Conservation (phyloP, 1,139 yeast genomes). For the Nakaseomyces sp. region DNA sequence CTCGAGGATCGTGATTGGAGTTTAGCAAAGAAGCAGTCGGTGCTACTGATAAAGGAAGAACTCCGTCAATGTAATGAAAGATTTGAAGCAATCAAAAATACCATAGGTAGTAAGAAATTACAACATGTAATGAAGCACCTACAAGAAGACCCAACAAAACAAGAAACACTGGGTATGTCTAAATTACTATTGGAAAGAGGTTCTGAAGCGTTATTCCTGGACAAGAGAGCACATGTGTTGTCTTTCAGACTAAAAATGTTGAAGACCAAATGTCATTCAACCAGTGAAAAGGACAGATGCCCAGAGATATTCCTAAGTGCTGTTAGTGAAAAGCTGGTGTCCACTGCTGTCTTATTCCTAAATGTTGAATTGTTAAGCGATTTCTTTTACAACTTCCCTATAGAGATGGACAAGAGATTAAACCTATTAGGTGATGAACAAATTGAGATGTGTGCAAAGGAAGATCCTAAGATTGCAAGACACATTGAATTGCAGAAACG, state of each 20-base stretch:
- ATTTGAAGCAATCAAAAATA: conserved; percentile 51
- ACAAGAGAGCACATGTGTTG: conserved; percentile 64
- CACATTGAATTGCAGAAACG: conserved; percentile 92
- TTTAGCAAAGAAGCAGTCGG: conserved; percentile 69
- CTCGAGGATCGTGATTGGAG: conserved; percentile 94
- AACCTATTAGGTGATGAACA: conserved; percentile 64
- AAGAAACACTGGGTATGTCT: conserved; percentile 69
- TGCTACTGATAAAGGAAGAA: conserved; percentile 69
- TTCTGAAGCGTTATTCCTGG: conserved; percentile 74
- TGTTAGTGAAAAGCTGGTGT: conserved; percentile 81
- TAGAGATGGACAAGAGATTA: conserved; percentile 76
- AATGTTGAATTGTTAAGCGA: conserved; percentile 92
- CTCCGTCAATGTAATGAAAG: conserved; percentile 70
- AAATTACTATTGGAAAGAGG: conserved; percentile 64
- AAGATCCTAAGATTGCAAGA: conserved; percentile 81
- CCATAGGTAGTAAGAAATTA: conserved; percentile 76
- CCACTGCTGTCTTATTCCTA: conserved; percentile 84
- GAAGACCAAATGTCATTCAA: conserved; percentile 66
- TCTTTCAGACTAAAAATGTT: conserved; percentile 69
- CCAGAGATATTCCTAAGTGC: conserved; percentile 92
- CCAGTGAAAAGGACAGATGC: conserved; percentile 79
- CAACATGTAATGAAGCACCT: conserved; percentile 74
- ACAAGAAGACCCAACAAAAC: conserved; percentile 40
- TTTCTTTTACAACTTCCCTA: conserved; percentile 90
- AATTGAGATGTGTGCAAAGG: conserved; percentile 83